A percentile compares a stretch with the other conserved stretches of the same genome.
These are phyloP conservation scores for Alternaria triticimaculans DNA, from an alignment of 2,329 filamentous ascomycete species.

Conservation along the genomic window DNA sequence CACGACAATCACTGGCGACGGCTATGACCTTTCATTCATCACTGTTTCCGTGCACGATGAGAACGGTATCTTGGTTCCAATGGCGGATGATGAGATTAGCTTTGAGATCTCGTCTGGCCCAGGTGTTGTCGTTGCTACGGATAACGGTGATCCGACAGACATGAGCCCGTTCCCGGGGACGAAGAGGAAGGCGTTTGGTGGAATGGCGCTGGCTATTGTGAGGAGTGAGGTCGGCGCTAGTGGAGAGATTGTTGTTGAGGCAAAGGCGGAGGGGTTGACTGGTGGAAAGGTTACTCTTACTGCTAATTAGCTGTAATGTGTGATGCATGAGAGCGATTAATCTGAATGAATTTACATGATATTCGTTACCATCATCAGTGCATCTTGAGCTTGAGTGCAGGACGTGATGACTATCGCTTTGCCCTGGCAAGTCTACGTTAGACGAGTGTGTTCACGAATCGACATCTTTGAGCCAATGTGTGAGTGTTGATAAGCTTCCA, in stretches of 20 bases:
- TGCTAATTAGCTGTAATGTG: neutral
- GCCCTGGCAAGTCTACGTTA: neutral
- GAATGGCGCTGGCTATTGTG: conserved; percentile 35
- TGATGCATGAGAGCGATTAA: neutral
- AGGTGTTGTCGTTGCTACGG: conserved; percentile 51
- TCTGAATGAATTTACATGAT: neutral
- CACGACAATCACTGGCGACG: conserved; percentile 48
- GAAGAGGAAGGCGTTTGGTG: conserved; percentile 35
- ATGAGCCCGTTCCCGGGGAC: conserved; percentile 28
- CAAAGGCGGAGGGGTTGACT: conserved; percentile 8
- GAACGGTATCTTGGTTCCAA: conserved; percentile 53
- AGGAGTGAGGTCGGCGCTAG: conserved; percentile 11
- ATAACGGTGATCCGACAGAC: conserved; percentile 36
- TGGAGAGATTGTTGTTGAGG: conserved; percentile 23
- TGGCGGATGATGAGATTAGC: conserved; percentile 52
- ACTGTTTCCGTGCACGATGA: conserved; percentile 55
- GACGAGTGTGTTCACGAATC: neutral
- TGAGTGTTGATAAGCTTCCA: neutral
- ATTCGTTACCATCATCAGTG: neutral
- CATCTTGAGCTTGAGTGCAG: neutral
- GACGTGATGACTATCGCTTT: neutral
- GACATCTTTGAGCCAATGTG: neutral
- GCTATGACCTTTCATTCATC: conserved; percentile 57
- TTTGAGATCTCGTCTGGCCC: conserved; percentile 52
- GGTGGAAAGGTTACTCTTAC: conserved; percentile 10